A percentile compares a stretch with the other conserved stretches of the same genome.
Evolutionary conservation across 2,329 filamentous ascomycete genomes (phyloP).

Genomic region (Alternaria burnsii): DNA sequence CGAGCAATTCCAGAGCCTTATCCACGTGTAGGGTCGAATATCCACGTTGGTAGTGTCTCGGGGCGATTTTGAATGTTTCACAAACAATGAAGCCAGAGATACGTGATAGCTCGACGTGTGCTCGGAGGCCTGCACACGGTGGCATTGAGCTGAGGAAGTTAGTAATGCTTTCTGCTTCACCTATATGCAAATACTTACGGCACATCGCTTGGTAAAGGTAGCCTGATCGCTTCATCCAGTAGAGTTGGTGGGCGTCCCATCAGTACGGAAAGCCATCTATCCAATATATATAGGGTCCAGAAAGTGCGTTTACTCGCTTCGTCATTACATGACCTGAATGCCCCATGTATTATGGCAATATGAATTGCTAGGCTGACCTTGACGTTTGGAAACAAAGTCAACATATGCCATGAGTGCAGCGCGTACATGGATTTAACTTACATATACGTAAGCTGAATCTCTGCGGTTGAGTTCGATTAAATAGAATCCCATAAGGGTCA

Average conservation of each 20-base stretch:
- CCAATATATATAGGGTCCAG: slow-evolving; percentile 40
- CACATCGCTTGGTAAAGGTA: slow-evolving; percentile 31
- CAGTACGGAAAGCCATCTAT: slow-evolving; percentile 38
- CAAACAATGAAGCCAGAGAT: slow-evolving; percentile 39
- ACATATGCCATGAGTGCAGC: not conserved
- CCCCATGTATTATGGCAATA: slow-evolving; percentile 37
- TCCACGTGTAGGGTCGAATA: slow-evolving; percentile 24
- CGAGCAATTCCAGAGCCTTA: slow-evolving; percentile 31
- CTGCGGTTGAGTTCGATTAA: slow-evolving; percentile 41
- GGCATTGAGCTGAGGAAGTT: slow-evolving; percentile 28
- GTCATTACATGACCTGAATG: slow-evolving; percentile 27
- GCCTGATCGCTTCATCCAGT: slow-evolving; percentile 35
- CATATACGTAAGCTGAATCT: slow-evolving; percentile 39
- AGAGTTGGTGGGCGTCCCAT: slow-evolving; percentile 40
- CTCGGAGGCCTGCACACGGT: slow-evolving; percentile 32
- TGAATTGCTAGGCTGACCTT: slow-evolving; percentile 31
- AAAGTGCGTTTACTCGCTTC: slow-evolving; percentile 32
- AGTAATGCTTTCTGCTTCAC: slow-evolving; percentile 1
- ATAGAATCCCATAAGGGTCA: slow-evolving; percentile 39
- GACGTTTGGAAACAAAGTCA: not conserved
- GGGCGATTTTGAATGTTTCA: slow-evolving; percentile 36
- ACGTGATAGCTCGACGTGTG: slow-evolving; percentile 33
- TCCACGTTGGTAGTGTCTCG: slow-evolving; percentile 17
- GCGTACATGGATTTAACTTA: slow-evolving; percentile 14
- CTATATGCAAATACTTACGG: slow-evolving; percentile 25